Evolutionary conservation across 2,329 filamentous ascomycete genomes (phyloP), one percentile per base, ranked within the genome.

Genomic region (Aureobasidium sp.): DNA sequence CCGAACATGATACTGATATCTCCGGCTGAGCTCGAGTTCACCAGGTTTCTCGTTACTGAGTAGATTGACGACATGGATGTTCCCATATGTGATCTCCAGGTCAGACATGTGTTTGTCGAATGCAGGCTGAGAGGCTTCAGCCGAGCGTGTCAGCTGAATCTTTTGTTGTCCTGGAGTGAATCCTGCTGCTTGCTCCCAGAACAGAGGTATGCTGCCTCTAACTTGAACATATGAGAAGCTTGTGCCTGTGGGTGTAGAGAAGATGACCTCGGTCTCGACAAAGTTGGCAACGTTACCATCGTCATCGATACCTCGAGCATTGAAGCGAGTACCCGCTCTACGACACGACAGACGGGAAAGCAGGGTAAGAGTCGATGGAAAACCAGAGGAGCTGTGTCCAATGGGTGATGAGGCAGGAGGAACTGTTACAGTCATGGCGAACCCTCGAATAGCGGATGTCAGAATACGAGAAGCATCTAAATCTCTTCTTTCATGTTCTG

Each of bases 241-340:
- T 6, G 89, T 80, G 1, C 75, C 76, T 1, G 82, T 80, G 1
- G 87, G 86, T 61, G 85, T 85, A 85, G 88, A 95, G 64, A 94
- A 90, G 35, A 91, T 83, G 0, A 90, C 95, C 70, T 98, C 93
- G 0, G 90, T 93, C 70, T 98, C 93, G n/a, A 97, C 93, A 69
- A 95, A 98, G 68, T 98, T 98, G 56, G 93, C 90, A 24, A 97
- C 93, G 62, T 97, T 89, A 12, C 93, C 93, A 64, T 97, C 90
- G 66, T 98, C 93, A 64, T 98, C 93, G 59, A 98, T 95, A 34
- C 93, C 93, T 60, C 93, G 80, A n/a, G 91, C 86, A 68, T 97
- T 97, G 76, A 97, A 98, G 35, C 93, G 81, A 14, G 93, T 98
- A 19, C 93, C 93, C 16, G 93, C 93, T 71, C 91, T 82, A 61